Evolutionary conservation across 2,329 filamentous ascomycete species (phyloP).

Genomic region (Mariannaea sp.): DNA sequence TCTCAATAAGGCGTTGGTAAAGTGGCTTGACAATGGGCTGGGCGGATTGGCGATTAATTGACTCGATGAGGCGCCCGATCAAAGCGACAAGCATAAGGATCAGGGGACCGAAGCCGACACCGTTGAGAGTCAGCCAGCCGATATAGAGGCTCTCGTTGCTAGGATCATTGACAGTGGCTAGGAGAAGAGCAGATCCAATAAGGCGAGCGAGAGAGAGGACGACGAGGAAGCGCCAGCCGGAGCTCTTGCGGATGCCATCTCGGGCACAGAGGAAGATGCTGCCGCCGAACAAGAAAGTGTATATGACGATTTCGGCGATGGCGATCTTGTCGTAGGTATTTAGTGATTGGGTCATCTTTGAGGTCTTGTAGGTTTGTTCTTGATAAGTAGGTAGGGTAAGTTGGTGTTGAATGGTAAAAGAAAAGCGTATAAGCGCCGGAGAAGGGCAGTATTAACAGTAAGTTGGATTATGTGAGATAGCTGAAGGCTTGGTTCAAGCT

Average conservation of each 20-base stretch:
- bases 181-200: conserved; percentile 54
- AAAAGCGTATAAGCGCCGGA: neutral
- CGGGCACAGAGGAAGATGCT: conserved; percentile 50
- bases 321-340: conserved; percentile 40
- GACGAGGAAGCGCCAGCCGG: conserved; percentile 64
- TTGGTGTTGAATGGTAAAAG: neutral
- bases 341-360: conserved; percentile 32
- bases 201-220: conserved; percentile 64
- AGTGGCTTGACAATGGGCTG: conserved; percentile 36
- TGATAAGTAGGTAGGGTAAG: neutral
- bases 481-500: neutral
- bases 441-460: neutral
- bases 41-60: conserved; percentile 48
- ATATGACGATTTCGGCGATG: conserved; percentile 41
- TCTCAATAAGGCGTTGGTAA: conserved; percentile 44
- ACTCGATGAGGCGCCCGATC: conserved; percentile 49
- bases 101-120: conserved; percentile 50
- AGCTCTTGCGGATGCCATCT: conserved; percentile 60
- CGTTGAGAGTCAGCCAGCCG: conserved; percentile 41
- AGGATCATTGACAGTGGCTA: conserved; percentile 54
- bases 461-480: neutral
- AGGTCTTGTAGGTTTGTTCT: neutral
- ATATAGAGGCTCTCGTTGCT: conserved; percentile 46
- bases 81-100: conserved; percentile 48
- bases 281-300: conserved; percentile 36